phyloP scores from a whole-genome alignment of 768 basidiomycete genomes.

The Naganishia friedmannii region DNA sequence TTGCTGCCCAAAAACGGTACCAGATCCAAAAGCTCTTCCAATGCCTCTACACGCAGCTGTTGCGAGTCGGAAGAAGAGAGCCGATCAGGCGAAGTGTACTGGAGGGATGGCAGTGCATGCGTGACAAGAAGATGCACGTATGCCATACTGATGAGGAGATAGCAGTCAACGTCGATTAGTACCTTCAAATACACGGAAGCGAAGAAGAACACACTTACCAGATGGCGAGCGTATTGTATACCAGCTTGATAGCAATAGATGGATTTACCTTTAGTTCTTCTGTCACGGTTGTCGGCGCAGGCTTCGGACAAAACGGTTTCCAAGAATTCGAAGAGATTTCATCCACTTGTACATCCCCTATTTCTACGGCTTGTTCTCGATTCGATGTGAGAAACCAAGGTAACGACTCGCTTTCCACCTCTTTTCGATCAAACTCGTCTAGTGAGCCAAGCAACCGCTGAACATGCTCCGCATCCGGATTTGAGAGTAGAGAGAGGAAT shows the following conservation, averaged over 20 bases:
- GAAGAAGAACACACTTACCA: background rate
- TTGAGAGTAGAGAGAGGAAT: slow-evolving; percentile 1
- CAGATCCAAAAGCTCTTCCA: background rate
- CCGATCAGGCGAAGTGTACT: background rate
- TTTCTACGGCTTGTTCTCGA: background rate
- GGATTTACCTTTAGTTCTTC: slow-evolving; percentile 1
- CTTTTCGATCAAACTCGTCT: slow-evolving; percentile 1
- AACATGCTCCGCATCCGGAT: slow-evolving; percentile 11
- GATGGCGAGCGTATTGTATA: slow-evolving; percentile 9
- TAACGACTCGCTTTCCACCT: background rate
- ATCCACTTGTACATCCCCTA: background rate
- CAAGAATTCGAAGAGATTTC: background rate
- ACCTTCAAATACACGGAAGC: background rate
- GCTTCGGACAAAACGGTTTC: background rate
- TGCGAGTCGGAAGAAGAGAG: background rate
- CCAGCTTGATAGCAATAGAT: background rate
- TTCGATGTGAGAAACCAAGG: background rate
- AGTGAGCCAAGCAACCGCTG: slow-evolving; percentile 1
- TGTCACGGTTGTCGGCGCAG: background rate
- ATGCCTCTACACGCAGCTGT: background rate
- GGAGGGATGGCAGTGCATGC: background rate
- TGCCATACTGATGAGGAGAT: background rate
- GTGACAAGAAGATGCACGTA: background rate
- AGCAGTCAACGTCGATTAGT: background rate
- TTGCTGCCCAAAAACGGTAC: background rate